These are phyloP conservation scores for Sambucus nigra DNA, from an alignment of 129 eudicot genomes.

Conservation along the genomic window DNA sequence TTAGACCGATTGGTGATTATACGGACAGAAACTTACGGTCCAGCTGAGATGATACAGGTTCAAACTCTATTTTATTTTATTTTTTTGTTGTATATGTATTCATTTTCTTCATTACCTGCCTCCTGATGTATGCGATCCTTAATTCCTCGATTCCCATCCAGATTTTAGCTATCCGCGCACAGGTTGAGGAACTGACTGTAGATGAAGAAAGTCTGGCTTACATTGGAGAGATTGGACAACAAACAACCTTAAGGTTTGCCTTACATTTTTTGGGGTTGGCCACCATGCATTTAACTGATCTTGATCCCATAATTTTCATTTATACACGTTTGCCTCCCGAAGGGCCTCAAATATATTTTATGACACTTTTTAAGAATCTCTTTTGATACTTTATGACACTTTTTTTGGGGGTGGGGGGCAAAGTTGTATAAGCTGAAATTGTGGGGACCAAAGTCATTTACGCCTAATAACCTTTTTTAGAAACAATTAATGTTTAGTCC, in stretches of 20 bases:
- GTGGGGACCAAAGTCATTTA: too few species aligned
- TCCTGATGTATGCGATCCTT: too few species aligned
- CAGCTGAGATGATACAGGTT: constrained; percentile 98
- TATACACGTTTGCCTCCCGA: neutral
- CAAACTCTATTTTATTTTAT: neutral
- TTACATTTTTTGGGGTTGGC: neutral
- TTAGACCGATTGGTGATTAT: constrained; percentile 82
- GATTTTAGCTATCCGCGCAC: constrained; percentile 97
- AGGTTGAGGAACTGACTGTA: constrained; percentile 72
- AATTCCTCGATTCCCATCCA: constrained; percentile 23
- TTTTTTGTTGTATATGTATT: neutral
- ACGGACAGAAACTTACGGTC: constrained; percentile 82
- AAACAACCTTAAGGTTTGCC: constrained; percentile 74
- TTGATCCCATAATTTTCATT: neutral
- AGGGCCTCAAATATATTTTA: neutral
- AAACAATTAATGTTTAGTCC: too few species aligned
- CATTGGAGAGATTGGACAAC: constrained; percentile 88
- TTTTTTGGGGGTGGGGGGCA: too few species aligned
- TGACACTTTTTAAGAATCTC: too few species aligned
- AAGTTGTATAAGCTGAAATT: too few species aligned
- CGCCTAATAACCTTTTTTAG: too few species aligned
- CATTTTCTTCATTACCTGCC: neutral
- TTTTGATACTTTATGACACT: too few species aligned
- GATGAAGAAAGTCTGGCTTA: constrained; percentile 92
- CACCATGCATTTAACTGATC: neutral